phyloP scores from a whole-genome alignment of 2,329 filamentous ascomycete genomes.

The Triangularia setosa region DNA sequence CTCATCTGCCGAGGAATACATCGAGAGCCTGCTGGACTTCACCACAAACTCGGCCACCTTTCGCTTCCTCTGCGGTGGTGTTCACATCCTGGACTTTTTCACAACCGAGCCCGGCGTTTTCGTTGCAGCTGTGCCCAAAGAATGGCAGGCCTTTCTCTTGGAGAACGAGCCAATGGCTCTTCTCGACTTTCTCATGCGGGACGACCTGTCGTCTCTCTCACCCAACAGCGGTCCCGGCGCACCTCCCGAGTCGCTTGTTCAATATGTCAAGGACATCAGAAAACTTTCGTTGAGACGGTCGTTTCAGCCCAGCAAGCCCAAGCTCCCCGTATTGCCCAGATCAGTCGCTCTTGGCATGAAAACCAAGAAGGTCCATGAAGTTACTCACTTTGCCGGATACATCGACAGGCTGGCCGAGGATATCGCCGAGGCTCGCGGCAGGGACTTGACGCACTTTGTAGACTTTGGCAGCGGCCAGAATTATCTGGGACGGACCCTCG shows the following conservation, averaged over 20 bases:
- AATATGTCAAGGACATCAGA: conserved; percentile 70
- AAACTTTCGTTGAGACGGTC: conserved; percentile 63
- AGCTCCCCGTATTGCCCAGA: conserved; percentile 58
- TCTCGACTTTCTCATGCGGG: conserved; percentile 74
- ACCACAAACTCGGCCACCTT: conserved; percentile 70
- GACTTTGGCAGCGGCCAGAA: conserved; percentile 98
- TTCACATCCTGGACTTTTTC: conserved; percentile 96
- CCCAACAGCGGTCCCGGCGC: conserved; percentile 21
- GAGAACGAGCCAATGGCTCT: conserved; percentile 68
- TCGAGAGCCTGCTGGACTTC: conserved; percentile 74
- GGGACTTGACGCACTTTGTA: conserved; percentile 76
- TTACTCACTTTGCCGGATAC: conserved; percentile 83
- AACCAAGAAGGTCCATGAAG: conserved; percentile 92
- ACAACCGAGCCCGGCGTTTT: conserved; percentile 82
- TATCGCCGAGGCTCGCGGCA: conserved; percentile 54
- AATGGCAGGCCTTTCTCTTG: conserved; percentile 80
- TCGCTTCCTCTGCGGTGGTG: conserved; percentile 88
- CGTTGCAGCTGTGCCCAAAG: conserved; percentile 65
- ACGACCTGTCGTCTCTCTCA: conserved; percentile 55
- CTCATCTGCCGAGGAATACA: conserved; percentile 68
- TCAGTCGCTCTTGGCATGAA: conserved; percentile 88
- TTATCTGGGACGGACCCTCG: conserved; percentile 84
- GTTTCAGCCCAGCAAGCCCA: conserved; percentile 45
- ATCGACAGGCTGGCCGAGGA: conserved; percentile 59
- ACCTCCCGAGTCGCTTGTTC: conserved; percentile 56